phyloP scores from a whole-genome alignment of 805 yeast genomes.

The Teunomyces lycoperdinae region DNA sequence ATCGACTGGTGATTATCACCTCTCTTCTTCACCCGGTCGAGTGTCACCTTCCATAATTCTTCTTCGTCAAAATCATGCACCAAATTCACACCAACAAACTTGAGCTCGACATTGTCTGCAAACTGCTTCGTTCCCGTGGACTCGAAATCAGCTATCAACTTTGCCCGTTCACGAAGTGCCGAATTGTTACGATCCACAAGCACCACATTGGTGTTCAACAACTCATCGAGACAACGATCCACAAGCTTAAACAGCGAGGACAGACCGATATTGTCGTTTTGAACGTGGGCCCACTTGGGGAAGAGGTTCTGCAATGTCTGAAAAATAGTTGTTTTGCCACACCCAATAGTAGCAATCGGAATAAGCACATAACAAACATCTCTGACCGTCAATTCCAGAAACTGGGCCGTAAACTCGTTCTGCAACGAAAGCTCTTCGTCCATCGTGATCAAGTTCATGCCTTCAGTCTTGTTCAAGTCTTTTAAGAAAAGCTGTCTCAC shows the following conservation, averaged over 20 bases:
- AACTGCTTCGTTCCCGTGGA: slow-evolving; percentile 43
- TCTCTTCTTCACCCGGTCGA: slow-evolving; percentile 56
- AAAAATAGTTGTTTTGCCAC: slow-evolving; percentile 89
- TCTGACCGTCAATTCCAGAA: slow-evolving; percentile 11
- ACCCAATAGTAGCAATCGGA: slow-evolving; percentile 88
- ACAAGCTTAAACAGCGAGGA: slow-evolving; percentile 50
- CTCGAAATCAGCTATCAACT: slow-evolving; percentile 54
- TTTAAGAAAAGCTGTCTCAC: slow-evolving; percentile 65
- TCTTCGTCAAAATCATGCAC: slow-evolving; percentile 31
- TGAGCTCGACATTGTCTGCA: slow-evolving; percentile 36
- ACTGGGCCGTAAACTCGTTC: slow-evolving; percentile 14
- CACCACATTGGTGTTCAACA: slow-evolving; percentile 45
- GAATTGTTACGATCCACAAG: slow-evolving; percentile 85
- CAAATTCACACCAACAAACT: slow-evolving; percentile 69
- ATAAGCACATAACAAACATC: slow-evolving; percentile 59
- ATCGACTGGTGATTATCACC: slow-evolving; percentile 92
- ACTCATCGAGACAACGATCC: slow-evolving; percentile 37
- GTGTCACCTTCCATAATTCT: slow-evolving; percentile 51
- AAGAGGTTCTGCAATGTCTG: slow-evolving; percentile 54
- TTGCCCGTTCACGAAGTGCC: slow-evolving; percentile 62
- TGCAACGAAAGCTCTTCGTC: slow-evolving; percentile 37
- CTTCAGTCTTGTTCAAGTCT: slow-evolving; percentile 42
- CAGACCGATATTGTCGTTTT: slow-evolving; percentile 69
- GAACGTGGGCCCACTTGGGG: slow-evolving; percentile 63
- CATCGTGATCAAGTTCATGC: slow-evolving; percentile 54